Conservation (phyloP, 192 early-diverging fungal genomes). For the Umbelopsis sp. region DNA sequence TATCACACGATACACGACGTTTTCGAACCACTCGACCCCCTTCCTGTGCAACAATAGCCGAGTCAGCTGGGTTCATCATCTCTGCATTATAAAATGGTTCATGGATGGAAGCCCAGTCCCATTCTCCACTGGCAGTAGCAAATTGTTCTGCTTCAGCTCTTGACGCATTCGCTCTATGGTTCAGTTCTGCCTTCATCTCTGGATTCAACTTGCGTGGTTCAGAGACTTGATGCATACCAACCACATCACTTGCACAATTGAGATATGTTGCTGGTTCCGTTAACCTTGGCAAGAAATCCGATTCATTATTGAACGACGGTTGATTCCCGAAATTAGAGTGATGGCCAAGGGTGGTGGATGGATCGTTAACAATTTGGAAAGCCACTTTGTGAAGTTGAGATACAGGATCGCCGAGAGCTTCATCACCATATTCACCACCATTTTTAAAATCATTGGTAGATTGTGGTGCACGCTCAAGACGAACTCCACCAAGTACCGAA, state of each 20-base stretch:
- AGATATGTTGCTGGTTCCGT: slow-evolving; percentile 55
- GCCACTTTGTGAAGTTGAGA: slow-evolving; percentile 91
- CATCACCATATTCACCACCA: slow-evolving; percentile 43
- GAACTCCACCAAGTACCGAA: slow-evolving; percentile 65
- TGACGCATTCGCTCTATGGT: background rate
- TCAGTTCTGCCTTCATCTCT: background rate
- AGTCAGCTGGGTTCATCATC: background rate
- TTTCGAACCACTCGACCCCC: slow-evolving; percentile 38
- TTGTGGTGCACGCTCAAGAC: slow-evolving; percentile 14
- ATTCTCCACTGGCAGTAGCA: background rate
- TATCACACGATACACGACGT: slow-evolving; percentile 42
- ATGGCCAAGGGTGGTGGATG: slow-evolving; percentile 17
- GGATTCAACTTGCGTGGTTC: slow-evolving; percentile 39
- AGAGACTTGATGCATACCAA: slow-evolving; percentile 69
- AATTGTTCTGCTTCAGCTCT: background rate
- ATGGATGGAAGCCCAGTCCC: background rate
- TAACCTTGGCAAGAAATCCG: slow-evolving; percentile 34
- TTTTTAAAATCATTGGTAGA: background rate
- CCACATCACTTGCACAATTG: slow-evolving; percentile 76
- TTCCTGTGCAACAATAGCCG: background rate
- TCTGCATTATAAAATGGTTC: background rate
- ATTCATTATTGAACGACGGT: background rate
- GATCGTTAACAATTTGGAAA: slow-evolving; percentile 67
- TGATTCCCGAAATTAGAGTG: slow-evolving; percentile 7
- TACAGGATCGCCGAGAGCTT: slow-evolving; percentile 76